Percentiles rank a stretch among this genome's conserved stretches.
Evolutionary conservation across 2,329 filamentous ascomycete species (phyloP).

Genomic region (Cryphonectria carpinicola): DNA sequence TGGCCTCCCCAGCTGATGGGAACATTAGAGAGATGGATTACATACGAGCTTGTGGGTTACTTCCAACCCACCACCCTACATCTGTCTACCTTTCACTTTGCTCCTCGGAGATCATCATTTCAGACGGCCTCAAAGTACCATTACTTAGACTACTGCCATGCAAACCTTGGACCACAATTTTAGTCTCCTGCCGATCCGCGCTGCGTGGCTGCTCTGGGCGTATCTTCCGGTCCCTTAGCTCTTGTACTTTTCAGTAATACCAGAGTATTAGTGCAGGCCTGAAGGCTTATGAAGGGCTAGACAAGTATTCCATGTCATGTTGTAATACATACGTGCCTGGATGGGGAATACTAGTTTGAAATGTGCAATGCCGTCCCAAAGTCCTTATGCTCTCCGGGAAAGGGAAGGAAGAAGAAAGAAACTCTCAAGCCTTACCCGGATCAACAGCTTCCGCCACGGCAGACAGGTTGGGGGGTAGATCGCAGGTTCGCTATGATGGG

Average conservation of each 20-base stretch:
- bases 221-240: background rate
- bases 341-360: background rate
- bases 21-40: background rate
- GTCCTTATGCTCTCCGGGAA: background rate
- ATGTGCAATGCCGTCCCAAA: background rate
- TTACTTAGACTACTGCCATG: background rate
- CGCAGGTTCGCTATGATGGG: background rate
- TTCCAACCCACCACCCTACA: background rate
- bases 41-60: background rate
- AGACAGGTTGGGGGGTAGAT: background rate
- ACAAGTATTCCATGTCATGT: background rate
- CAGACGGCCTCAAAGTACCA: background rate
- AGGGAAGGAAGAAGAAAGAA: no score
- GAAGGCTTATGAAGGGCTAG: background rate
- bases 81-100: background rate
- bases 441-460: background rate
- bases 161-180: background rate
- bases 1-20: background rate
- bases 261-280: background rate
- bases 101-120: background rate
- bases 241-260: background rate
- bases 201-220: background rate
- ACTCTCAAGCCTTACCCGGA: background rate
- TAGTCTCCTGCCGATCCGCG: background rate
- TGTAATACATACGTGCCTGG: background rate